Conservation (phyloP, 805 yeast genomes). For the Pichia insulana region DNA sequence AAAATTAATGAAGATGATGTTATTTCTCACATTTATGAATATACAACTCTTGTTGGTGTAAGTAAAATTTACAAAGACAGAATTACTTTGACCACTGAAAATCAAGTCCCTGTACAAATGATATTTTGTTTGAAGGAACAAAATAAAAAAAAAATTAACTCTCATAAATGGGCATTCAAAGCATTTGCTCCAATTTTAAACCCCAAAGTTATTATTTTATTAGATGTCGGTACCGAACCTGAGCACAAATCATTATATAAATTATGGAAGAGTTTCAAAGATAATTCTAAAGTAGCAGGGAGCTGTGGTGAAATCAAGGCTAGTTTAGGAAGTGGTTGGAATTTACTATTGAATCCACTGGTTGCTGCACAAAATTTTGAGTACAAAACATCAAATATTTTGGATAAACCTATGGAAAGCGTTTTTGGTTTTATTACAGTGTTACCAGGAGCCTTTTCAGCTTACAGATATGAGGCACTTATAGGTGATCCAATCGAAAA, state of each 20-base stretch:
- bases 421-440: conserved; percentile 92
- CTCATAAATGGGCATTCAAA: conserved; percentile 95
- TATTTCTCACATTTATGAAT: conserved; percentile 84
- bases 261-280: conserved; percentile 77
- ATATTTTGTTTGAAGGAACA: conserved; percentile 84
- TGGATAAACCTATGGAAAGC: conserved; percentile 94
- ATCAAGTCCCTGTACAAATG: conserved; percentile 74
- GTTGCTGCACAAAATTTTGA: conserved; percentile 97
- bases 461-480: conserved; percentile 79
- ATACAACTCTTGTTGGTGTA: conserved; percentile 86
- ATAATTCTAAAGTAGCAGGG: conserved; percentile 75
- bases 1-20: conserved; percentile 78
- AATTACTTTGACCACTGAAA: conserved; percentile 59
- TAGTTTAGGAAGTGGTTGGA: conserved; percentile 51
- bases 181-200: conserved; percentile 77
- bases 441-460: conserved; percentile 94
- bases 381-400: conserved; percentile 87
- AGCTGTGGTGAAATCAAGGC: conserved; percentile 97
- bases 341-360: conserved; percentile 63
- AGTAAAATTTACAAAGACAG: conserved; percentile 47
- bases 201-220: conserved; percentile 73
- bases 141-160: conserved; percentile 83
- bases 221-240: conserved; percentile 95
- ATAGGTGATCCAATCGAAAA: conserved; percentile 80
- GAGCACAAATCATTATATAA: conserved; percentile 75